phyloP scores from a whole-genome alignment of 192 early-diverging fungal genomes.

The Umbelopsis ramanniana region DNA sequence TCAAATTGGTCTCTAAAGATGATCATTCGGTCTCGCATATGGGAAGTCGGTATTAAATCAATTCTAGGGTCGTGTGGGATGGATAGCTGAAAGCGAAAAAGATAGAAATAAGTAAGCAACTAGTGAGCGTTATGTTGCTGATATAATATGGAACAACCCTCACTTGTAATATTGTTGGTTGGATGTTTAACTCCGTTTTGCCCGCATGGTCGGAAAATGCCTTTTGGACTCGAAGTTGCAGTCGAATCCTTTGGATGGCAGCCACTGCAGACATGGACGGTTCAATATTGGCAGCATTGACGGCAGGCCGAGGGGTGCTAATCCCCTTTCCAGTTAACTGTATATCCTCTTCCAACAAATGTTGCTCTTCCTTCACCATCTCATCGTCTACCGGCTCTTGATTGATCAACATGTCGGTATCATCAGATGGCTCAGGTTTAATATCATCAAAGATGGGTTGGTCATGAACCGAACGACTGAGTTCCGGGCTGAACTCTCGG shows the following conservation, averaged over 20 bases:
- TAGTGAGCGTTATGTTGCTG: background rate
- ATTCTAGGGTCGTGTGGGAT: conserved; percentile 48
- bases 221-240: conserved; percentile 38
- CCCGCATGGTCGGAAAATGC: conserved; percentile 25
- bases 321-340: background rate
- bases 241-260: conserved; percentile 39
- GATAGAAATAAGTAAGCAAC: background rate
- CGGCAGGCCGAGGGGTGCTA: conserved; percentile 2
- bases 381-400: background rate
- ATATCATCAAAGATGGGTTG: conserved; percentile 11
- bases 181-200: conserved; percentile 27
- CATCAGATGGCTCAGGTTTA: background rate
- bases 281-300: conserved; percentile 12
- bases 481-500: conserved; percentile 6
- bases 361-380: conserved; percentile 1
- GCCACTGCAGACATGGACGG: conserved; percentile 21
- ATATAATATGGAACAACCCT: conserved; percentile 4
- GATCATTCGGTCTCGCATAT: conserved; percentile 49
- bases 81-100: conserved; percentile 21
- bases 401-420: background rate
- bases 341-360: conserved; percentile 18
- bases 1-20: conserved; percentile 41
- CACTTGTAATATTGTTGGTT: conserved; percentile 31
- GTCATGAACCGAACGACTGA: background rate
- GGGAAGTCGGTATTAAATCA: conserved; percentile 41